phyloP scores from a whole-genome alignment of 257 asterid species.

The Linaria vulgaris region DNA sequence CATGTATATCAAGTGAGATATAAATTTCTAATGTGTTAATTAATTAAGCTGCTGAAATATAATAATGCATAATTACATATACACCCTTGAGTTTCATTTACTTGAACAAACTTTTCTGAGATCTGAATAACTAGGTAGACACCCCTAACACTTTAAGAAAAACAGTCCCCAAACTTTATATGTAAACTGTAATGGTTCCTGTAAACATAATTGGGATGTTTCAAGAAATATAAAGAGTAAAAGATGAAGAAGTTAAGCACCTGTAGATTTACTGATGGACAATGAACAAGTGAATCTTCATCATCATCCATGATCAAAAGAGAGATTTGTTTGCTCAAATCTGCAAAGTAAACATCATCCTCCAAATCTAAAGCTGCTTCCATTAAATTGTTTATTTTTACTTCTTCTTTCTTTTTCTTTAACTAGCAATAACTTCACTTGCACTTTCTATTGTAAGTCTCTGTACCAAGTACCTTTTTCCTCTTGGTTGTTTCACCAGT shows the following conservation, averaged over 20 bases:
- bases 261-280: slow-evolving; percentile 54
- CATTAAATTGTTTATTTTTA: slow-evolving; percentile 23
- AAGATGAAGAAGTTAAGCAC: slow-evolving; percentile 25
- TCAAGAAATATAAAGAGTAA: too few species aligned
- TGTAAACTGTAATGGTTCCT: too few species aligned
- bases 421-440: background rate
- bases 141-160: too few species aligned
- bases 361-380: slow-evolving; percentile 64
- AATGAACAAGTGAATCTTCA: slow-evolving; percentile 32
- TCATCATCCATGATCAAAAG: slow-evolving; percentile 86
- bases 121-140: background rate
- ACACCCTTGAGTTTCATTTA: too few species aligned
- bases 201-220: too few species aligned
- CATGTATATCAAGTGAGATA: too few species aligned
- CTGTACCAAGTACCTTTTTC: background rate
- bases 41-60: too few species aligned
- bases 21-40: too few species aligned
- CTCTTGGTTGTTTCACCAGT: slow-evolving; percentile 12
- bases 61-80: too few species aligned
- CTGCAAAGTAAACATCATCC: slow-evolving; percentile 83
- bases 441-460: background rate
- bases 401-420: background rate
- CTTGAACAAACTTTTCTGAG: too few species aligned
- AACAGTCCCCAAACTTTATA: too few species aligned
- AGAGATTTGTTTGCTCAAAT: slow-evolving; percentile 78